phyloP scores from a whole-genome alignment of 108 stramenopile genomes.

The Discostella pseudostelligera region DNA sequence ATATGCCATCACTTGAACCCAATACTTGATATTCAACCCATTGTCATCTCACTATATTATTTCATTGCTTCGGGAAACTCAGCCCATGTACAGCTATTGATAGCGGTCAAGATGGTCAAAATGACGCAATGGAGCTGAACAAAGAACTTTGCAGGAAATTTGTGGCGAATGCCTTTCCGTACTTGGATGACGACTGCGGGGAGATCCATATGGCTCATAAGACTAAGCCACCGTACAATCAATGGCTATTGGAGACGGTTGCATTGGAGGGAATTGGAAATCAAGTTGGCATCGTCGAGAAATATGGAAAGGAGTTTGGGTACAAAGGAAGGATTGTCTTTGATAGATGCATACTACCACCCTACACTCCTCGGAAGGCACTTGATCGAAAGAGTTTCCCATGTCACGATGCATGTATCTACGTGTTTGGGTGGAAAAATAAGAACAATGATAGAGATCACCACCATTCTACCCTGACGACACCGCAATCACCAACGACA shows the following conservation, averaged over 20 bases:
- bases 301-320: slow-evolving; percentile 20
- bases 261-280: slow-evolving; percentile 34
- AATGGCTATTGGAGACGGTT: slow-evolving; percentile 79
- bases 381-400: slow-evolving; percentile 85
- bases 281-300: neutral
- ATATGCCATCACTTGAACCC: no score
- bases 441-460: neutral
- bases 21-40: no score
- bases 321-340: slow-evolving; percentile 73
- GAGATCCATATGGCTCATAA: slow-evolving; percentile 89
- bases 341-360: slow-evolving; percentile 66
- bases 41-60: no score
- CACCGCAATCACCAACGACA: neutral
- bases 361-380: slow-evolving; percentile 86
- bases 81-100: slow-evolving; percentile 83
- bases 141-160: slow-evolving; percentile 66
- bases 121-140: slow-evolving; percentile 83
- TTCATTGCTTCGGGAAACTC: no score
- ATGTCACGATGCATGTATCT: slow-evolving; percentile 87
- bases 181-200: slow-evolving; percentile 43
- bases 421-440: slow-evolving; percentile 60
- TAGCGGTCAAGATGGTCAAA: slow-evolving; percentile 89
- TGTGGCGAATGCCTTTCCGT: slow-evolving; percentile 42
- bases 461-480: neutral
- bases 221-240: slow-evolving; percentile 88